Base-by-base conservation (phyloP, 805 yeast species). In the Teunomyces pallodes region DNA sequence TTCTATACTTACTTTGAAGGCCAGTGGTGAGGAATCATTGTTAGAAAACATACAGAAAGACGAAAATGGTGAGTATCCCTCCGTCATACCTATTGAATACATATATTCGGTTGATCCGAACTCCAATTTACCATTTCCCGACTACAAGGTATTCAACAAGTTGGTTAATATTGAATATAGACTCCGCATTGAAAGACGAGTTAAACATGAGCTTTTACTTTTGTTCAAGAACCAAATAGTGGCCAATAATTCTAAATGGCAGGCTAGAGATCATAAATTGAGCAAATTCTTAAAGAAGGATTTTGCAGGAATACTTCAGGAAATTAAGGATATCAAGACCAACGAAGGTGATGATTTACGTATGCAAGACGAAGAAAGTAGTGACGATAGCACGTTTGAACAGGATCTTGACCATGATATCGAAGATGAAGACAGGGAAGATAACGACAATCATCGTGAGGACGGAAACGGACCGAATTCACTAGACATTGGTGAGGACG, bases 201-300 rank as follows among this genome's bases (percentile, higher is more conserved):
- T 72, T 42, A 65, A 68, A 47, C 62, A 68, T 50, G 77, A 72
- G 47, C 55, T 70, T 2, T 56, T 72, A 45, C 56, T 59, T 10
- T 57, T 59, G 43, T 60, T 69, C 29, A 70, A 67, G 46, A 57
- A 61, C 43, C 70, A 66, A 36, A 54, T 71, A 27, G 48, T 54
- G 1, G 54, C 61, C 13, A 61, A 66, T 30, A 70, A 69, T 46
- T 58, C 54, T 44, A 65, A 65, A 49, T 73, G 77, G 77, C 60
- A 59, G 12, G 42, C 57, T 9, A 55, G 75, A 40, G 73, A 69
- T 50, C 50, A 58, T 16, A 54, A 55, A 9, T 59, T 73, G 48
- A 56, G 59, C 12, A 58, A 58, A 36, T 72, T 73, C 46, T 45
- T 73, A 42, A 53, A 58, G 4, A 55, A 55, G 2, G 62, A 62